A percentile compares a stretch with the other conserved stretches of the same genome.
Conservation (phyloP, 257 asterid species). For the Jacaranda copaia region DNA sequence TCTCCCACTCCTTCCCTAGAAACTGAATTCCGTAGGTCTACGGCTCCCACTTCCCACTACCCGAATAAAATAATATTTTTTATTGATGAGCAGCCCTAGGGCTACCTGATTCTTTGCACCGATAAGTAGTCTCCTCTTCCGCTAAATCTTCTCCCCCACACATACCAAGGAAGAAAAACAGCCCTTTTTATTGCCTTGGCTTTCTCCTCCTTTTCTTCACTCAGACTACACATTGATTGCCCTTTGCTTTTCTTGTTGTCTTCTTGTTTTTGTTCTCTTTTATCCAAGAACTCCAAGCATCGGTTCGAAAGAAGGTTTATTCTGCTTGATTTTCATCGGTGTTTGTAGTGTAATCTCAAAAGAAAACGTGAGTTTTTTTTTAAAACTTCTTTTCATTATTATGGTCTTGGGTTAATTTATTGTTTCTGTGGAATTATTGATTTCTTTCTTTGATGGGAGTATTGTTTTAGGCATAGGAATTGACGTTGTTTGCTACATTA, state of each 20-base stretch:
- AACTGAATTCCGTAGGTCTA: not conserved
- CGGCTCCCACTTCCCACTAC: not conserved
- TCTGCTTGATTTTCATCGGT: not conserved
- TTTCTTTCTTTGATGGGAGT: not conserved
- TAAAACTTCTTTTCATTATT: not conserved
- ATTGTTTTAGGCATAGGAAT: not conserved
- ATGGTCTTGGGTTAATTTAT: not conserved
- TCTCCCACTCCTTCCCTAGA: not conserved
- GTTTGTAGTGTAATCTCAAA: not conserved
- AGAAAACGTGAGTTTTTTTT: not conserved
- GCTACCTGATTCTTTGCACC: not conserved
- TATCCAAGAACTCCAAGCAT: not conserved
- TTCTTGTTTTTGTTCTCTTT: not conserved
- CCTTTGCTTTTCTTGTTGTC: not conserved
- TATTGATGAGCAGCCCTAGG: not conserved
- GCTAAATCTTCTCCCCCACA: constrained; percentile 17
- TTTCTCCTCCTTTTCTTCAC: not conserved
- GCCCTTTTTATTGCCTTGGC: not conserved
- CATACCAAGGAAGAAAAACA: not conserved
- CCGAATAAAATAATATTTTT: not conserved
- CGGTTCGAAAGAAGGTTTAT: not conserved
- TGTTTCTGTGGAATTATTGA: not conserved
- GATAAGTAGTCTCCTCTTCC: not conserved
- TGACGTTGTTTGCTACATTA: not conserved
- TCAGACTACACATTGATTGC: not conserved